Evolutionary conservation across 2,329 filamentous ascomycete genomes (phyloP).

Genomic region (Cercospora berteroae): DNA sequence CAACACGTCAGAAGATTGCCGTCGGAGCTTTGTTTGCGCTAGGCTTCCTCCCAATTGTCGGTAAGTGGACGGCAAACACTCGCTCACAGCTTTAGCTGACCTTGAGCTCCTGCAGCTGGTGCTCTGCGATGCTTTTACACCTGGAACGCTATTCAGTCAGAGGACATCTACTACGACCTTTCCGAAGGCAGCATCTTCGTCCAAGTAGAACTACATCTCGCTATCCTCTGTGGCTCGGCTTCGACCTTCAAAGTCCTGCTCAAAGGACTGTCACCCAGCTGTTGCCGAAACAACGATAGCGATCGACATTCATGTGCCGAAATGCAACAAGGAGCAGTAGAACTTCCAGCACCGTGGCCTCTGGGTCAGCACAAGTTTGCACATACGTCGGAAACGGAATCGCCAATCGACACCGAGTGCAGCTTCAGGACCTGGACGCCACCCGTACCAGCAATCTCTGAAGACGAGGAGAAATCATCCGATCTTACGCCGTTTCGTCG

Average conservation of each 20-base stretch:
- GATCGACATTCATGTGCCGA: constrained; percentile 1
- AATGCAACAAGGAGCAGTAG: not conserved
- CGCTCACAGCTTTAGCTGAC: not conserved
- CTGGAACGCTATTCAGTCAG: constrained; percentile 15
- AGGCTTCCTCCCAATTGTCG: constrained; percentile 17
- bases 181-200: constrained; percentile 11
- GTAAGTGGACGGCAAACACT: not conserved
- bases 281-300: constrained; percentile 7
- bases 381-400: not conserved
- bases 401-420: constrained; percentile 1
- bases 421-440: constrained; percentile 4
- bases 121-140: constrained; percentile 20
- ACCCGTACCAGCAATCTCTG: not conserved
- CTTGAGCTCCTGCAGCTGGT: constrained; percentile 5
- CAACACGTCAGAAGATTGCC: constrained; percentile 15
- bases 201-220: constrained; percentile 21
- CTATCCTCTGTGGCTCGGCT: constrained; percentile 21
- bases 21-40: constrained; percentile 17
- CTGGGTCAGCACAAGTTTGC: constrained; percentile 5
- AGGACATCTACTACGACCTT: constrained; percentile 16
- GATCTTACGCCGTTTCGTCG: not conserved
- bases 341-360: constrained; percentile 4
- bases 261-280: constrained; percentile 14
- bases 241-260: constrained; percentile 21
- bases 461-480: not conserved